phyloP scores from a whole-genome alignment of 768 basidiomycete species.

The Scleroderma bovista region DNA sequence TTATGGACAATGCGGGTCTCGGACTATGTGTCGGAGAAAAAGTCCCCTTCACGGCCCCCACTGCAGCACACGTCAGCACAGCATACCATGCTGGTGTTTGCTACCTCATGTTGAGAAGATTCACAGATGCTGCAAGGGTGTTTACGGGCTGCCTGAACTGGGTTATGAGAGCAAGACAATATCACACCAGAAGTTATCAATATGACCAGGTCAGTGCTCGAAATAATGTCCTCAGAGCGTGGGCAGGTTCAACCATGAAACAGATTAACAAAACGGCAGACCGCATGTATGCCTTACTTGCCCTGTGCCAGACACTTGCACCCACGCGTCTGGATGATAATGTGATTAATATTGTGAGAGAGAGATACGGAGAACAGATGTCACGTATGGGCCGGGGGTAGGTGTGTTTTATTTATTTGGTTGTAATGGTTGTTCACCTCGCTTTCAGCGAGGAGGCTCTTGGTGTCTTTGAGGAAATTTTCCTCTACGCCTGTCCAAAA shows the following conservation, averaged over 20 bases:
- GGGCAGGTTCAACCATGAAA: neutral
- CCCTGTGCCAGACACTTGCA: conserved; percentile 88
- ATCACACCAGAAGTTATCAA: conserved; percentile 94
- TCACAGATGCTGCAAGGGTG: conserved; percentile 91
- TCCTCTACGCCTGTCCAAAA: conserved; percentile 91
- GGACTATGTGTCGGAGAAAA: conserved; percentile 89
- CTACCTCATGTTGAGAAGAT: conserved; percentile 91
- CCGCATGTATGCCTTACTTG: conserved; percentile 94
- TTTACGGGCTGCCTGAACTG: conserved; percentile 93
- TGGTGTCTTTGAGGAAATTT: conserved; percentile 83
- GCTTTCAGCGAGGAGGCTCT: conserved; percentile 58
- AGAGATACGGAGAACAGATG: conserved; percentile 90
- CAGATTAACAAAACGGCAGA: conserved; percentile 98
- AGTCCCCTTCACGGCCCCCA: conserved; percentile 89
- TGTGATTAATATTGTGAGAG: conserved; percentile 88
- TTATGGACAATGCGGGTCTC: conserved; percentile 91
- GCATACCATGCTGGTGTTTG: conserved; percentile 97
- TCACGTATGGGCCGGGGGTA: conserved; percentile 80
- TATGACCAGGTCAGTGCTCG: conserved; percentile 72
- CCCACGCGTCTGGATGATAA: conserved; percentile 93
- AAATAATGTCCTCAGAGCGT: neutral
- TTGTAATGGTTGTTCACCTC: neutral
- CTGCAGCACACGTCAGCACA: conserved; percentile 92
- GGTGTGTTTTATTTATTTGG: conserved; percentile 27
- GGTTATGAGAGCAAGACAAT: conserved; percentile 93